Evolutionary conservation across 352 stramenopile species (phyloP), one percentile per base, ranked within the genome.

Genomic region (Globisporangium cylindrosporum): DNA sequence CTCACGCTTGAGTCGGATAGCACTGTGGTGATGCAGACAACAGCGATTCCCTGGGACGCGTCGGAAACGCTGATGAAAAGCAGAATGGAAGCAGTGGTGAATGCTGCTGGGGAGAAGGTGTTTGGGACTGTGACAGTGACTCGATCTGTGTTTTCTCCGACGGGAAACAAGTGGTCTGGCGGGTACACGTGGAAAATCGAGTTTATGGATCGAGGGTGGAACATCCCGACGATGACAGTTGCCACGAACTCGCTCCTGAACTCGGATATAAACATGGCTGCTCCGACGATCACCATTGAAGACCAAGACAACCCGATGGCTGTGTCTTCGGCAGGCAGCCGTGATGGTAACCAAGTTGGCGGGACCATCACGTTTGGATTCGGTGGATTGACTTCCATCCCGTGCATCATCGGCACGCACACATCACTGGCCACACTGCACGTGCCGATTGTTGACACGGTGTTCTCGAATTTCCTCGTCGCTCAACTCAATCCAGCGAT

Each of bases 151-250:
- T 98, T 90, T 71, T 81, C 89, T 48, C 80, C 91, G 6, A 85
- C 89, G 14, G 82, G 74, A 2, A 82, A 84, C 62, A 91, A 97
- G 53, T 99, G 95, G 94, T 98, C 90, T 5, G 96, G 96, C 18
- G 92, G 93, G 2, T 98, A 97, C 67, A 90, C 87, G 25, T 99
- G 95, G 95, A 86, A 89, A 27, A 92, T 99, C 64, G 97, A 94
- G 24, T 99, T 98, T 64, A 83, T 80, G 2, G 86, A 75, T 56
- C 77, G 89, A 1, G 78, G 84, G 2, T 82, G 92, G 73, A 84
- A 98, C 68, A 90, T 98, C 58, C 95, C 93, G 3, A 86, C 64
- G 22, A 90, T 98, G 78, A 74, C 55, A 1, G 69, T 78, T 6
- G 67, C 73, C 24, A 32, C 10, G 1, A 54, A 69, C 6, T 65